phyloP scores from a whole-genome alignment of 306 rosid species.

The Cucurbita argyrosperma region DNA sequence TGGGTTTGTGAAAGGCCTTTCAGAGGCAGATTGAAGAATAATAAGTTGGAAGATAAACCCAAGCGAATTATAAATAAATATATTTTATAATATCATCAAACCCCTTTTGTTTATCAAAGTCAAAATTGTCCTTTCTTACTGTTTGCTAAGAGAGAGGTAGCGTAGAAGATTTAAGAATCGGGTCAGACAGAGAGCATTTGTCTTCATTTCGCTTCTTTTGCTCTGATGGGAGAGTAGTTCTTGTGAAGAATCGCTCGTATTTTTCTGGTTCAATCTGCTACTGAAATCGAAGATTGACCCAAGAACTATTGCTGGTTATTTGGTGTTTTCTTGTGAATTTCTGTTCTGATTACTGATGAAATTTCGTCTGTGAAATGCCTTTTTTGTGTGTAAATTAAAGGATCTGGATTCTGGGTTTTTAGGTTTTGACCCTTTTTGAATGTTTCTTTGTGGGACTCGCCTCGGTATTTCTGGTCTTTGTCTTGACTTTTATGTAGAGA shows the following conservation, averaged over 20 bases:
- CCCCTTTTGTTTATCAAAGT: slow-evolving; percentile 1
- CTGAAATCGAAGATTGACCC: neutral
- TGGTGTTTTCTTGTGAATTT: slow-evolving; percentile 3
- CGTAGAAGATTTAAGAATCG: neutral
- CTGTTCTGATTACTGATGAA: neutral
- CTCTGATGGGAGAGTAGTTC: neutral
- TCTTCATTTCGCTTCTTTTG: neutral
- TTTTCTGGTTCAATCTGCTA: neutral
- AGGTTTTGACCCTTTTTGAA: slow-evolving; percentile 2
- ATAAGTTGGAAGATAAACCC: neutral
- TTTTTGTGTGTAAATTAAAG: neutral
- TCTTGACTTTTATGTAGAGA: slow-evolving; percentile 1
- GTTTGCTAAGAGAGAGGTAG: neutral
- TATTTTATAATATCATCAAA: neutral
- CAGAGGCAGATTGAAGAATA: neutral
- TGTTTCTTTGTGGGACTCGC: neutral
- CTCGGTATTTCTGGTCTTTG: neutral
- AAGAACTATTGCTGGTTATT: neutral
- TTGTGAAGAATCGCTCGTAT: neutral
- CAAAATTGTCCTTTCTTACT: slow-evolving; percentile 4
- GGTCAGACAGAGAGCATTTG: slow-evolving; percentile 1
- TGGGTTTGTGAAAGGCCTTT: neutral
- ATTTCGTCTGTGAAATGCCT: neutral
- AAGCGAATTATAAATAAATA: neutral
- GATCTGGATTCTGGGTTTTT: slow-evolving; percentile 8